Base-by-base conservation (phyloP, 2,329 filamentous ascomycete genomes). In the Fusarium chlamydosporum region DNA sequence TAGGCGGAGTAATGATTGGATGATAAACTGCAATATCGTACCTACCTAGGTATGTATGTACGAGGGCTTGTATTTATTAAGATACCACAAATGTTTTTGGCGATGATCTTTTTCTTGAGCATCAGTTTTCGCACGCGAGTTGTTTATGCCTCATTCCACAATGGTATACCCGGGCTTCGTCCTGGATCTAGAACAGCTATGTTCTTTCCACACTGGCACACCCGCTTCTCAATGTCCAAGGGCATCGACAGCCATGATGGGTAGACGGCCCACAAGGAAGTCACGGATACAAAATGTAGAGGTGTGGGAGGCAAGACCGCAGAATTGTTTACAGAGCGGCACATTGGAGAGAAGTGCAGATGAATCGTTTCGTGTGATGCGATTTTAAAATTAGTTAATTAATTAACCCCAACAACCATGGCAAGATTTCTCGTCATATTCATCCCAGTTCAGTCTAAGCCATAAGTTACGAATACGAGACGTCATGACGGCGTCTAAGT, bases 71-170 rank as follows among this genome's bases (percentile, higher is more conserved):
- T 46, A 33, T 29, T 56, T 61, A 56, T 41, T 47, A 46, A 70
- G 68, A 70, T 70, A 70, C 68, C 67, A 70, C 56, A 71, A 68
- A 66, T 54, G 60, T 62, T 54, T 71, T 71, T 41, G 7, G 20
- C 29, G 15, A 53, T 42, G 10, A 23, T n/a, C 7, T 35, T 18
- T 18, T 35, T 16, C 11, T 15, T 3, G n/a, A 20, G 16, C 2
- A 29, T 12, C 26, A 10, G n/a, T n/a, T 12, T 23, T 29, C 13
- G 11, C n/a, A 23, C 18, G 34, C 12, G 7, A 18, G n/a, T 16
- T 45, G 26, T 4, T 38, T 18, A 26, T 16, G 18, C 7, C 26
- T 18, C 15, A 16, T 15, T 18, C 16, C 23, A 37, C 27, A 8
- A 10, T 11, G 10, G 29, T 7, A 15, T 37, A 37, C 18, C 33